These are phyloP conservation scores for Yamadazyma laniorum DNA, from an alignment of 805 yeast species.

Conservation along the genomic window DNA sequence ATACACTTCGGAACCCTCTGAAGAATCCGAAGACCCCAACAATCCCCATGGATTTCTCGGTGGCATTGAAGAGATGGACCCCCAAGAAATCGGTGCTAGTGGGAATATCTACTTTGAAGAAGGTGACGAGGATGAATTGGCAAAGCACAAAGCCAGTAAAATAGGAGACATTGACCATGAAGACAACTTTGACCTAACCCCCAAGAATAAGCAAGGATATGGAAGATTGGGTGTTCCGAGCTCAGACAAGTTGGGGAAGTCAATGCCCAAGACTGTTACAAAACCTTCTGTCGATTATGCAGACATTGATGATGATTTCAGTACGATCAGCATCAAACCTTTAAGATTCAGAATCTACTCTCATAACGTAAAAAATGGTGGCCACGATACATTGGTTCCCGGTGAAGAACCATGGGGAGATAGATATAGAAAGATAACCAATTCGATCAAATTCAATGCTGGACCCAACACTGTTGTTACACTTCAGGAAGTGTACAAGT, in stretches of 20 bases:
- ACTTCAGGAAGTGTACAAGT: constrained; percentile 37
- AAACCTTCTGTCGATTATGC: constrained; percentile 11
- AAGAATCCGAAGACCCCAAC: constrained; percentile 14
- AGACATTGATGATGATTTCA: constrained; percentile 15
- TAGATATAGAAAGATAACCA: constrained; percentile 18
- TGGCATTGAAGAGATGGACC: constrained; percentile 18
- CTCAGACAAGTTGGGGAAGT: constrained; percentile 5
- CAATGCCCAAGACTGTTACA: constrained; percentile 8
- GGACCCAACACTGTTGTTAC: constrained; percentile 32
- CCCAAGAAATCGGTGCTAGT: constrained; percentile 16
- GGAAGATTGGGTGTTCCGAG: constrained; percentile 14
- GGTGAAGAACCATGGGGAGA: constrained; percentile 29
- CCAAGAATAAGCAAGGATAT: constrained; percentile 8
- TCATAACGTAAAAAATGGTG: constrained; percentile 35
- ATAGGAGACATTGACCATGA: constrained; percentile 14
- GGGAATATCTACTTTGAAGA: constrained; percentile 16
- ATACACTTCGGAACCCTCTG: constrained; percentile 2
- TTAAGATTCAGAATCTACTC: constrained; percentile 33
- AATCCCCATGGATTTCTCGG: constrained; percentile 25
- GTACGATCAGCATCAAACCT: constrained; percentile 11
- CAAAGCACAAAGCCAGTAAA: constrained; percentile 8
- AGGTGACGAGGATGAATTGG: constrained; percentile 15
- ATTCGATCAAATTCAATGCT: constrained; percentile 27
- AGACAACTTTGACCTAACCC: constrained; percentile 10
- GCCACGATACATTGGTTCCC: constrained; percentile 18